Evolutionary conservation across 495 filamentous ascomycete genomes (phyloP), one percentile per base, ranked within the genome.

Genomic region (Xylaria castorea): DNA sequence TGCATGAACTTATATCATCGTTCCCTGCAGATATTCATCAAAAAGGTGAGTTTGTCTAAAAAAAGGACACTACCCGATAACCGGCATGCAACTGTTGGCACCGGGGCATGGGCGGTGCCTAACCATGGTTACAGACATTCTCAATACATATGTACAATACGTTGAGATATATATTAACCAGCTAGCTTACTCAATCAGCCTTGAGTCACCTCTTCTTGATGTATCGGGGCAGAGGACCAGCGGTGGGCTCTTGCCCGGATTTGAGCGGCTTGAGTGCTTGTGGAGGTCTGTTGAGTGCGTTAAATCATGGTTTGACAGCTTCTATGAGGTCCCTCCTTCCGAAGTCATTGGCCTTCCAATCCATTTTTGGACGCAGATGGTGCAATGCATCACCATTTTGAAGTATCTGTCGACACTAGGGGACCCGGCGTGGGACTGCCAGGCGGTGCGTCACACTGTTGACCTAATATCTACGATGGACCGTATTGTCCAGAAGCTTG

Each of bases 341-440:
- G 71, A 72, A 20, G 70, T 78, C 2, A 34, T 78, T 25, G 77
- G 76, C 9, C 70, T 79, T 12, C 77, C 84, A 3, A 82, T 83
- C 60, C 74, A 78, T 25, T 81, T 81, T 44, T 85, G 78, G 79
- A 79, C 77, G 1, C 83, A 85, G 40, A 71, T 85, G 50, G 73
- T 82, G 32, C 80, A 76, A 9, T 78, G 71, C 64, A 51, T 83
- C 27, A 79, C 78, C 7, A 67, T 83, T 8, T 78, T 85, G 67
- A 81, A 83, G 51, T 76, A 80, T 6, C 78, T 85, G 1, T 83
- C 82, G 1, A 81, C 76, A 1, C 79, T 85, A 9, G 65, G 79
- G 27, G 78, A 85, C 60, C 81, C 82, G 57, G 81, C 73, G 1
- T 85, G 84, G 83, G 81, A 85, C 70, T 76, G 75, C 25, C 74